Evolutionary conservation across 129 eudicot genomes (phyloP).

Genomic region (Helianthus tuberosus): DNA sequence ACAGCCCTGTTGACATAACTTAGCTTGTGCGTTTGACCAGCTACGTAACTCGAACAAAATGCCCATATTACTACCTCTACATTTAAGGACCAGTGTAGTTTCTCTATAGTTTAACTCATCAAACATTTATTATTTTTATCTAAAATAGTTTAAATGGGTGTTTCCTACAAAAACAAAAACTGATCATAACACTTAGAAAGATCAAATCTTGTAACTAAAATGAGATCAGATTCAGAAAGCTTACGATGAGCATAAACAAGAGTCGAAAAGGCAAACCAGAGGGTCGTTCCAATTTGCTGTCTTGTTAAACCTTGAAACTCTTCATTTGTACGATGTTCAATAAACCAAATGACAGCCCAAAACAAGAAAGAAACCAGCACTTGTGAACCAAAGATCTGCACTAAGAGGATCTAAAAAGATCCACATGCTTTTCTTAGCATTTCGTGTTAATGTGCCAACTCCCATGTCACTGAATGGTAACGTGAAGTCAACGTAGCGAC

Average conservation of each 20-base stretch:
- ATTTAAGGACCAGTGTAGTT: neutral
- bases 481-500: slow-evolving; percentile 55
- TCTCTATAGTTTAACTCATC: neutral
- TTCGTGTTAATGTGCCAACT: slow-evolving; percentile 27
- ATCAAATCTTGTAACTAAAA: neutral
- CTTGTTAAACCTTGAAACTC: slow-evolving; percentile 34
- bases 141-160: neutral
- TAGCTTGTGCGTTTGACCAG: neutral
- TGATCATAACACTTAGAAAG: neutral
- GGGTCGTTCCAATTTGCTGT: slow-evolving; percentile 35
- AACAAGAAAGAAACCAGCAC: slow-evolving; percentile 30
- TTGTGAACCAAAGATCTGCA: slow-evolving; percentile 39
- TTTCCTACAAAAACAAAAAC: no score
- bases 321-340: slow-evolving; percentile 35
- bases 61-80: neutral
- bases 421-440: slow-evolving; percentile 31
- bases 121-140: no score
- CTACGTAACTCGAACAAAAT: neutral
- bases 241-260: slow-evolving; percentile 46
- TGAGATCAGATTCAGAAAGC: neutral
- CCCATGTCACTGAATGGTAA: slow-evolving; percentile 42
- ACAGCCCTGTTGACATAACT: neutral
- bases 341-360: slow-evolving; percentile 42
- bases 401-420: slow-evolving; percentile 50
- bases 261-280: slow-evolving; percentile 47